Conservation (phyloP, 345 rosid species). For the Lumnitzera littorea region DNA sequence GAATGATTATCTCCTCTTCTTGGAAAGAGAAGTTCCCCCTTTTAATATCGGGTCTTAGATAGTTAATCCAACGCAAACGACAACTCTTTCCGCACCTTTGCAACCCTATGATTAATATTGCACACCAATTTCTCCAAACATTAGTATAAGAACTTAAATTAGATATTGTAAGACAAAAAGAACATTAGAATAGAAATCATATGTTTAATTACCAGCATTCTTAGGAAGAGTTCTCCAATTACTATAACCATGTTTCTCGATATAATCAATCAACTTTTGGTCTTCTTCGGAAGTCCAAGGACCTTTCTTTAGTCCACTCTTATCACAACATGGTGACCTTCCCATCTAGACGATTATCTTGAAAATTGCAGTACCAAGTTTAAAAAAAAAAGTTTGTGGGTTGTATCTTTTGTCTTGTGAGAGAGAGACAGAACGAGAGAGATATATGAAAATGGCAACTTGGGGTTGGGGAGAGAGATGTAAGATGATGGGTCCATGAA, state of each 20-base stretch:
- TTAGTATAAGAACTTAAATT: neutral
- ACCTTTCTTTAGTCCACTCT: conserved; percentile 71
- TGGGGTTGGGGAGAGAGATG: conserved; percentile 21
- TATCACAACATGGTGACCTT: conserved; percentile 79
- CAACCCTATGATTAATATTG: conserved; percentile 23
- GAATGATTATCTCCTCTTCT: conserved; percentile 68
- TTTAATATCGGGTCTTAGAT: conserved; percentile 71
- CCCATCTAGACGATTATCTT: conserved; percentile 35
- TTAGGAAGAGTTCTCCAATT: conserved; percentile 88
- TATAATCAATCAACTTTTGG: conserved; percentile 54
- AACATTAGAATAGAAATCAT: neutral
- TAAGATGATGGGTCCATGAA: conserved; percentile 1
- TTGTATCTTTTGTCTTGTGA: neutral
- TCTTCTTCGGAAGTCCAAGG: conserved; percentile 95
- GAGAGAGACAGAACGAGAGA: conserved; percentile 18
- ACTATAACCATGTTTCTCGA: conserved; percentile 66
- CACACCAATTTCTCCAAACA: neutral
- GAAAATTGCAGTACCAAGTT: neutral
- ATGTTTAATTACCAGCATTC: conserved; percentile 56
- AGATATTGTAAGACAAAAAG: neutral
- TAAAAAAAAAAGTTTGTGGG: too few species aligned
- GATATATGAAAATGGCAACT: conserved; percentile 24
- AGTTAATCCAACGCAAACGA: conserved; percentile 69
- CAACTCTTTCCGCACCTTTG: conserved; percentile 79
- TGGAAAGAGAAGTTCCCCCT: conserved; percentile 65